Evolutionary conservation across 176 grass and related monocot genomes (phyloP), one percentile per base, ranked within the genome.

Genomic region (Carex parvula): DNA sequence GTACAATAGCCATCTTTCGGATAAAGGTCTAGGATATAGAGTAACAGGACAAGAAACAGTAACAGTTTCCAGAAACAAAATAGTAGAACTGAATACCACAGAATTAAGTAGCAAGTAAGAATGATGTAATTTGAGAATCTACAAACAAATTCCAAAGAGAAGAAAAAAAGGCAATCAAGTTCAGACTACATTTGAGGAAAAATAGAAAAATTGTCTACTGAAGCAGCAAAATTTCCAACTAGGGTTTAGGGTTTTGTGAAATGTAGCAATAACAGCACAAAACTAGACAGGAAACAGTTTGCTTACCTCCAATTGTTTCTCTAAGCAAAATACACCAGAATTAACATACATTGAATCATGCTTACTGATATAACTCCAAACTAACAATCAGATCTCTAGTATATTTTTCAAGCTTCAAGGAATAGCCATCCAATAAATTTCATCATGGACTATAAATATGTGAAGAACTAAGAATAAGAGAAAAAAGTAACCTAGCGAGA

Each of bases 401-500:
- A 14, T 21, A 50, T 18, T 10, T 39, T 41, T 70, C 15, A 39
- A 41, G 4, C 14, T 39, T n/a, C 5, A 70, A 35, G 30, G 13
- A 70, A 18, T 41, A 41, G 32, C 5, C 33, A 70, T 41, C 66
- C 37, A 17, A 37, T 15, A 37, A 39, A 37, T 50, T 48, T 11
- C 46, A 50, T 50, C 46, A 50, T 50, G 8, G 46, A 50, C 10
- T 50, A 50, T 0, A 50, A 0, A 35, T 17, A 67, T 16, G 11
- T 16, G 13, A 0, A 33, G 52, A 82, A 52, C 8, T 22, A 67
- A 63, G 32, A 65, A 66, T 52, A 66, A n/a, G 4, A 82, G 48
- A n/a, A 30, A 70, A 12, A 72, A 72, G 7, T 88, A 75, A 94
- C 95, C 95, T 98, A 29, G 89, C 92, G 77, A 98, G 87, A 53